Evolutionary conservation across 176 grass and related monocot species (phyloP).

Genomic region (Panicum miliaceum): DNA sequence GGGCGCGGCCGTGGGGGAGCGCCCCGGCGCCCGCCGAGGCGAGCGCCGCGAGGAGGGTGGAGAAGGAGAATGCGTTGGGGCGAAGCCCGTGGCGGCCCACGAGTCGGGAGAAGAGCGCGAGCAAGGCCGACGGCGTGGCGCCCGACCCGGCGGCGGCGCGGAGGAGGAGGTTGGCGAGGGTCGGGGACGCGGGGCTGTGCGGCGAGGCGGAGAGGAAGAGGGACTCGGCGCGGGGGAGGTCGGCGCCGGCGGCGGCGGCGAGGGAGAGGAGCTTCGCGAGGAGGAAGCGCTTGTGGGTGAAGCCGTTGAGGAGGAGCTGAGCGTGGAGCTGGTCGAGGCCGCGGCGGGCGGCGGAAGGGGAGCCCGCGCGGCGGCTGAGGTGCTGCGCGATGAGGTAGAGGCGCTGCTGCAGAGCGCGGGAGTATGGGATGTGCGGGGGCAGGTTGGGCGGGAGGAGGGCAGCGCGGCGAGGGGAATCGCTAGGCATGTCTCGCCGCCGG

Average conservation of each 20-base stretch:
- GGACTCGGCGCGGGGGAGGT: slow-evolving; percentile 54
- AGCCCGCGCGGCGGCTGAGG: slow-evolving; percentile 18
- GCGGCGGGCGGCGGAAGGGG: slow-evolving; percentile 18
- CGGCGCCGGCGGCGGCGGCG: slow-evolving; percentile 36
- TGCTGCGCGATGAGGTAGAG: slow-evolving; percentile 66
- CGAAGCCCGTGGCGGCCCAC: slow-evolving; percentile 6
- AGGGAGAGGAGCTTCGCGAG: slow-evolving; percentile 68
- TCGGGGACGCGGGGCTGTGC: slow-evolving; percentile 17
- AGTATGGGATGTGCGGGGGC: slow-evolving; percentile 48
- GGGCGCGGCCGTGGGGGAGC: slow-evolving; percentile 34
- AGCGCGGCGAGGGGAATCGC: background rate
- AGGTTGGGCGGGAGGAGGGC: background rate
- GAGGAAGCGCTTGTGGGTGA: slow-evolving; percentile 70
- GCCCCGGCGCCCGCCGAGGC: slow-evolving; percentile 16
- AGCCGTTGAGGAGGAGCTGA: slow-evolving; percentile 69
- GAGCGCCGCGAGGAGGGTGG: slow-evolving; percentile 60
- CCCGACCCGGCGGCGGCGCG: slow-evolving; percentile 35
- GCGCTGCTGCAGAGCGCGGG: slow-evolving; percentile 70
- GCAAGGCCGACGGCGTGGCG: slow-evolving; percentile 5
- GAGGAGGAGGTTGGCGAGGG: slow-evolving; percentile 74
- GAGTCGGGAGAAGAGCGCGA: slow-evolving; percentile 55
- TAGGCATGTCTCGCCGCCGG: slow-evolving; percentile 17
- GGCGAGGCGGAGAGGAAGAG: slow-evolving; percentile 42
- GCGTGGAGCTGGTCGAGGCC: slow-evolving; percentile 65
- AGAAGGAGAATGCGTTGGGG: slow-evolving; percentile 73